Percentiles rank a stretch among this genome's conserved stretches.
Conservation (phyloP, 225 moss, liverwort and hornwort species). For the Sphagnum contortum region DNA sequence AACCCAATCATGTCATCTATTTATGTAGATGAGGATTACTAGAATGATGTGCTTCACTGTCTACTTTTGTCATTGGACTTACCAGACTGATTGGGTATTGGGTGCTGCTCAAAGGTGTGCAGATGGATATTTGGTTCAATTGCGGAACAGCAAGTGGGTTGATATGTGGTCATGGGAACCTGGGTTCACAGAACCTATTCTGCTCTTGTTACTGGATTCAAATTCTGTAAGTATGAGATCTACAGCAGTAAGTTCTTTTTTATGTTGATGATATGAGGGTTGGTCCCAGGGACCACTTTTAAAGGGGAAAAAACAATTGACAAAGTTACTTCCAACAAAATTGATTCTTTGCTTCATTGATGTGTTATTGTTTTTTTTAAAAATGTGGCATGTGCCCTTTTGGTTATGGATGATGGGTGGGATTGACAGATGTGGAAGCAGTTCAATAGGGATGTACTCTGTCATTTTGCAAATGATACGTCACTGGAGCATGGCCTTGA, state of each 20-base stretch:
- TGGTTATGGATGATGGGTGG: no score
- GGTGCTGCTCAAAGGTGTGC: slow-evolving; percentile 37
- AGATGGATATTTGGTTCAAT: slow-evolving; percentile 52
- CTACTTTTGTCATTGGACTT: background rate
- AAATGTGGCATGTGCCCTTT: no score
- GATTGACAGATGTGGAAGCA: slow-evolving; percentile 45
- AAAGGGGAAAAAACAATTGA: no score
- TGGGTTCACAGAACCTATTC: slow-evolving; percentile 79
- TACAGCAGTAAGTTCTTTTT: background rate
- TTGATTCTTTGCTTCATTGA: no score
- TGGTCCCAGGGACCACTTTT: no score
- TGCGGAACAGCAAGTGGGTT: slow-evolving; percentile 23
- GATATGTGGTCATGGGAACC: slow-evolving; percentile 67
- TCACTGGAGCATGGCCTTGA: slow-evolving; percentile 56
- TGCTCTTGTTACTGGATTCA: slow-evolving; percentile 62
- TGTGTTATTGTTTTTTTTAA: no score
- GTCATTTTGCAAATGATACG: slow-evolving; percentile 35
- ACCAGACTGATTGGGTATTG: no score
- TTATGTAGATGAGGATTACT: no score
- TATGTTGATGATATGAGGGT: no score
- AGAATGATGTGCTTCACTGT: no score
- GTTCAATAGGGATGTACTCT: slow-evolving; percentile 51
- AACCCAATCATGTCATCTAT: no score
- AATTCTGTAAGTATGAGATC: slow-evolving; percentile 36
- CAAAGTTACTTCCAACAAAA: no score